Base-by-base conservation (phyloP, 495 filamentous ascomycete species). In the Viridothelium virens region DNA sequence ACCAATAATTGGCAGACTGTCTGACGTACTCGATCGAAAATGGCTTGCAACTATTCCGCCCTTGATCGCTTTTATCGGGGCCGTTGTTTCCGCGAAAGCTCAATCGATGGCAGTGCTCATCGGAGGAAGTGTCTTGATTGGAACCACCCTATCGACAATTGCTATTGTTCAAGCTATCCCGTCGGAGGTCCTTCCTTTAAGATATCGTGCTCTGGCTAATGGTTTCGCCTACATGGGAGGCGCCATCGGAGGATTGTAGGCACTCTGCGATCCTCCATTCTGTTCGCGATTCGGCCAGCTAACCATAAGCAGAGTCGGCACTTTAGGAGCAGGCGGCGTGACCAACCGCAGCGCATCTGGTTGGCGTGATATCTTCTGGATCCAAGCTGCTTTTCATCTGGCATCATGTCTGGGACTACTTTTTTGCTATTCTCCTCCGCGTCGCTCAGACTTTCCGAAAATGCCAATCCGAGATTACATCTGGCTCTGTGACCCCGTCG, bases 341-440 rank as follows among this genome's bases (percentile, higher is more conserved):
- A 83, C 82, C 0, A 82, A 83, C 62, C 66, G 72, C 1, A 74
- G 71, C 68, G 56, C 74, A 1, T 69, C 67, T 0, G 83, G 83
- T 25, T 85, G 83, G 83, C 75, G 83, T 2, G 77, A 79, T 63
- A 84, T 84, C 63, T 85, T 84, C 73, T 85, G 82, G 83, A 83
- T 85, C 16, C 83, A 85, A 72, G 83, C 83, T 0, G 81, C 75
- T 2, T 80, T 84, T 67, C 82, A 84, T 62, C 73, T 73, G 18
- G 68, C 75, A 9, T 82, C 80, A 1, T 72, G 78, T 0, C 31
- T 82, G 2, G 81, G 81, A 4, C 70, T 85, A 31, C 71, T 84
- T 16, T 63, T 76, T 56, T 83, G 83, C 68, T 84, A 84, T 71
- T 80, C 75, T 71, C 82, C 82, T 10, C 74, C 76, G 39, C 77